Percentiles rank a stretch among this genome's conserved stretches.
These are phyloP conservation scores for Oemleria cerasiformis DNA, from an alignment of 306 rosid species.

Conservation along the genomic window DNA sequence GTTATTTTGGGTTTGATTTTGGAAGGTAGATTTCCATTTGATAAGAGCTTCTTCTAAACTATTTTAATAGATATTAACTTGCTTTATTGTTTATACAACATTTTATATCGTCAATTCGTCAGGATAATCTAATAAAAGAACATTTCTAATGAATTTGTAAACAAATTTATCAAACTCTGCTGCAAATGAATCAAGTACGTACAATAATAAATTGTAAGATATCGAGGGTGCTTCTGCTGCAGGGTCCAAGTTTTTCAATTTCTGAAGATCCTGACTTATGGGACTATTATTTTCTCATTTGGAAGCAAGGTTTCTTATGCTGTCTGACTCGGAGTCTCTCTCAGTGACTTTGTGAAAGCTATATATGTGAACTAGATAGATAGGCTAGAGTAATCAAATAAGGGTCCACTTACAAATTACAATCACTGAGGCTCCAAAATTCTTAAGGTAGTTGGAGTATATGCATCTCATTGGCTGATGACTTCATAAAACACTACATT, in stretches of 20 bases:
- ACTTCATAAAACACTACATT: neutral
- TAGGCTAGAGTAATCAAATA: neutral
- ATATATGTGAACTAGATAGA: neutral
- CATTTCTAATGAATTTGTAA: no score
- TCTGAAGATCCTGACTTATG: slow-evolving; percentile 11
- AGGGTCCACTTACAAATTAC: slow-evolving; percentile 6
- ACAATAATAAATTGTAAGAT: neutral
- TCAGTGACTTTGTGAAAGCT: neutral
- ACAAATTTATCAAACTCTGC: no score
- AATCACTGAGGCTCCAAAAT: neutral
- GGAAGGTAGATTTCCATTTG: no score
- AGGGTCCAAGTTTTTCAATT: neutral
- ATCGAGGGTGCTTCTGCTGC: slow-evolving; percentile 9
- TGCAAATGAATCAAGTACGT: no score
- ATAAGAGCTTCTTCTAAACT: no score
- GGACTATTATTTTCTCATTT: slow-evolving; percentile 12
- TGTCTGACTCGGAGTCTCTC: neutral
- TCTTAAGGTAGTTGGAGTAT: slow-evolving; percentile 2
- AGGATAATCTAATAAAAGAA: no score
- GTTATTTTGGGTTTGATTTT: no score
- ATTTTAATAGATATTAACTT: no score
- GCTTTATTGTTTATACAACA: no score
- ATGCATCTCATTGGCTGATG: slow-evolving; percentile 1
- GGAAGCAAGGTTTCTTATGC: slow-evolving; percentile 32
- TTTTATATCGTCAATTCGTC: no score